Evolutionary conservation across 371 early-diverging fungal species (phyloP), one percentile per base, ranked within the genome.

Genomic region (Homolaphlyctis polyrhiza): DNA sequence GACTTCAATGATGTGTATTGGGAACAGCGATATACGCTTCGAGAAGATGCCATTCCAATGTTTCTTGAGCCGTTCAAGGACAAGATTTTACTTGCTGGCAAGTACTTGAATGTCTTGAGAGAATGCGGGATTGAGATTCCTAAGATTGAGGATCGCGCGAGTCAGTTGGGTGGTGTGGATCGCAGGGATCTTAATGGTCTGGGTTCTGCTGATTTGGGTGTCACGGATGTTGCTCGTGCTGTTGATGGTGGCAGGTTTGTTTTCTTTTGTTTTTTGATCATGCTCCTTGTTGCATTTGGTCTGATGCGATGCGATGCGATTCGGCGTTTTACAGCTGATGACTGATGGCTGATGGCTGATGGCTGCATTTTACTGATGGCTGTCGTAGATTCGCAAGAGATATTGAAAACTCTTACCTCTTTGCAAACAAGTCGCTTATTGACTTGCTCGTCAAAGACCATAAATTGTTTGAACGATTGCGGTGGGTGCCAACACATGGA

Each of bases 61-160:
- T 94, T 92, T 58, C 71, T 97, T 28, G 85, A 82, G 18, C 85
- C 87, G 3, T 79, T 85, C 18, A 80, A 87, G 47, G 79, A 81
- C 21, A 92, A 93, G 73, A 89, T 97, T 36, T 70, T 96, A 63
- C 72, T 88, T 32, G 91, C 95, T 0, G 98, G 98, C 33, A 95
- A 95, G 71, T 97, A 94, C 66, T 75, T 95, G 62, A 96, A 96
- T 69, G 94, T 95, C 0, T 83, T 95, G 25, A 80, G 90, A 3
- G 94, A 91, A 63, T 95, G 94, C 69, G 73, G 71, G 28, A 60
- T 58, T 13, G 63, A 65, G 11, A 33, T 71, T 6, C 35, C 36
- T 2, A 65, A 65, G 43, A 57, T 3, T n/a, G 66, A 32, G 21
- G 60, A 39, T 18, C 64, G 30, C 62, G 27, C 27, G 8, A 62